Evolutionary conservation across 768 basidiomycete species (phyloP), one percentile per base, ranked within the genome.

Genomic region (Agrocybe praecox): DNA sequence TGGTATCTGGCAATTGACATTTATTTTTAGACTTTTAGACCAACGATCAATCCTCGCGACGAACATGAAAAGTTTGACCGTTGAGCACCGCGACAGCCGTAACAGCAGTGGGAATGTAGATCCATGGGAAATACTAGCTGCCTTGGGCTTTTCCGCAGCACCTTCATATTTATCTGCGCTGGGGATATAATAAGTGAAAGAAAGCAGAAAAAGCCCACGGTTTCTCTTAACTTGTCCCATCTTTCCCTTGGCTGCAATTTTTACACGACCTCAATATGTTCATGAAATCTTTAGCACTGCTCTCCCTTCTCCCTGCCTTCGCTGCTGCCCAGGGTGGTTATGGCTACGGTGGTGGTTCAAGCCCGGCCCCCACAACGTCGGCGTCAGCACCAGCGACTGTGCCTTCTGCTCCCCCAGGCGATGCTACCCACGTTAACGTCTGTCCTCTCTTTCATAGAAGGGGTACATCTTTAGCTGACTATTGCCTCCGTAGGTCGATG

Each of bases 351-450:
- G 56, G 58, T 19, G 58, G 60, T 43, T 24, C n/a, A 40, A 5
- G 65, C 12, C 42, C 67, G 6, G 52, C 67, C 2, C 53, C 67
- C 1, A 59, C 65, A 6, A 19, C 67, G 18, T 53, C 69, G 3
- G 24, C 71, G 5, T 45, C 73, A 23, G 52, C 70, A 26, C 47
- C 74, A 26, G 57, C 69, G 7, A 57, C 71, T 21, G 61, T 65
- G 9, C 76, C 80, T 5, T 71, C 77, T 23, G 77, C 79, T 0
- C 77, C 80, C n/a, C 46, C 76, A 2, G 60, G 69, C 57, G 70
- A 72, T 8, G 29, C 68, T 24, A 68, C 68, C 29, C 69, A 74
- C 6, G 64, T 74, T 33, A 80, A 80, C 59, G 77, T 77, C 42
- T 12, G 72, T 57, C 24, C 18, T 33, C 18, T 48, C 17, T 12